Evolutionary conservation across 2,329 filamentous ascomycete species (phyloP).

Genomic region (Aspergillus novofumigatus): DNA sequence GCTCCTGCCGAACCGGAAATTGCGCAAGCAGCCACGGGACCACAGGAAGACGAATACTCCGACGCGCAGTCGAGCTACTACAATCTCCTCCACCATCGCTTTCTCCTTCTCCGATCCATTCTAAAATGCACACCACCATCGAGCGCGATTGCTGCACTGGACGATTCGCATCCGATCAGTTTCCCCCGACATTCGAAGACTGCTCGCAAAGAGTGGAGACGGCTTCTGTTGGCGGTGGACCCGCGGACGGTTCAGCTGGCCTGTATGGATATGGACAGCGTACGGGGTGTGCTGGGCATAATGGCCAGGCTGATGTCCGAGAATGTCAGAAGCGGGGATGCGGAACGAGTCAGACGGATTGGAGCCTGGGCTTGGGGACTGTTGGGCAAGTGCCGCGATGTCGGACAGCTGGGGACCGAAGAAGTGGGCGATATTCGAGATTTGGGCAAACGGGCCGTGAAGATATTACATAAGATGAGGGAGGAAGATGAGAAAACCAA

Average conservation of each 20-base stretch:
- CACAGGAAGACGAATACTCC: conserved; percentile 28
- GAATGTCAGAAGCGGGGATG: conserved; percentile 59
- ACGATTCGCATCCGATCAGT: conserved; percentile 48
- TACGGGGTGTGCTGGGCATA: conserved; percentile 61
- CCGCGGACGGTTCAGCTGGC: conserved; percentile 50
- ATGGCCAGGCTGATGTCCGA: conserved; percentile 57
- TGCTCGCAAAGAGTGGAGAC: conserved; percentile 55
- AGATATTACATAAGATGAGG: conserved; percentile 41
- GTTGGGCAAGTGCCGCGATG: conserved; percentile 68
- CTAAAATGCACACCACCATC: conserved; percentile 56
- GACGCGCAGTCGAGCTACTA: conserved; percentile 65
- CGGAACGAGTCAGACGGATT: conserved; percentile 59
- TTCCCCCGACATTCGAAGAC: conserved; percentile 53
- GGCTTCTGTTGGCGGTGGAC: conserved; percentile 33
- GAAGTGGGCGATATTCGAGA: conserved; percentile 75
- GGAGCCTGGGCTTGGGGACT: conserved; percentile 85
- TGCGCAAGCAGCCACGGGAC: conserved; percentile 30
- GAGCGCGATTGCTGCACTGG: conserved; percentile 51
- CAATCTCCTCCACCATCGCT: conserved; percentile 60
- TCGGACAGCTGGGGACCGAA: conserved; percentile 69
- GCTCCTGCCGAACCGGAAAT: conserved; percentile 46
- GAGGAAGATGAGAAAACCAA: conserved; percentile 36
- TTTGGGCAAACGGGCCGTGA: conserved; percentile 70
- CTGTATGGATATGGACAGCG: conserved; percentile 56
- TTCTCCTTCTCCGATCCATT: conserved; percentile 58